Conservation (phyloP, 306 rosid genomes). For the Gastrolobium bilobum region DNA sequence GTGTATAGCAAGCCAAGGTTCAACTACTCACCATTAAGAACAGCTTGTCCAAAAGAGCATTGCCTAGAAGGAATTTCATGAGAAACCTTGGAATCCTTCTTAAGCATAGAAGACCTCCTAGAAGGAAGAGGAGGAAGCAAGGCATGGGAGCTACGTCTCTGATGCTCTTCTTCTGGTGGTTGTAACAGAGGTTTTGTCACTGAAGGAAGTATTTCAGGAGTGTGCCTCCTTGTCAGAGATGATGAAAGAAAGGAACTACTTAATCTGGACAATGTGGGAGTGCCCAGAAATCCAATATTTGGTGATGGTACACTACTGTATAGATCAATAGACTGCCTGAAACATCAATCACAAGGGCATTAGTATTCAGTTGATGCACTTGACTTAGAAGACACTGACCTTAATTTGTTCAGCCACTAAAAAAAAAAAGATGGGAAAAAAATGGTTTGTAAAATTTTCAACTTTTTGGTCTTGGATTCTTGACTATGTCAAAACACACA, state of each 20-base stretch:
- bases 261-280: conserved; percentile 79
- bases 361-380: conserved; percentile 37
- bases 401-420: background rate
- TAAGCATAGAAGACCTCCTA: conserved; percentile 61
- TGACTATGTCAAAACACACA: conserved; percentile 18
- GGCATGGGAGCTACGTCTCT: conserved; percentile 70
- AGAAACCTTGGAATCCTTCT: conserved; percentile 70
- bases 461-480: conserved; percentile 15
- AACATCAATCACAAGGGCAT: conserved; percentile 40
- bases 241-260: conserved; percentile 94
- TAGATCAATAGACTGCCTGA: conserved; percentile 97
- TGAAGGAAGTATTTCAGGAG: conserved; percentile 81
- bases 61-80: conserved; percentile 79
- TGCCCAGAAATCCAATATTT: conserved; percentile 84
- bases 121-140: conserved; percentile 73
- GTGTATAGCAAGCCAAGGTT: background rate
- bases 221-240: conserved; percentile 91
- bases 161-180: conserved; percentile 60
- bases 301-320: conserved; percentile 94
- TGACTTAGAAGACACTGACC: background rate
- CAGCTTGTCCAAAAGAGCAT: conserved; percentile 82
- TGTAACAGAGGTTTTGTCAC: conserved; percentile 70
- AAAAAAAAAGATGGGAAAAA: background rate
- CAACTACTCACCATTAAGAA: conserved; percentile 73
- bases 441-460: conserved; percentile 23